These are phyloP conservation scores for Phallus indusiatus DNA, from an alignment of 768 basidiomycete genomes.

Conservation along the genomic window DNA sequence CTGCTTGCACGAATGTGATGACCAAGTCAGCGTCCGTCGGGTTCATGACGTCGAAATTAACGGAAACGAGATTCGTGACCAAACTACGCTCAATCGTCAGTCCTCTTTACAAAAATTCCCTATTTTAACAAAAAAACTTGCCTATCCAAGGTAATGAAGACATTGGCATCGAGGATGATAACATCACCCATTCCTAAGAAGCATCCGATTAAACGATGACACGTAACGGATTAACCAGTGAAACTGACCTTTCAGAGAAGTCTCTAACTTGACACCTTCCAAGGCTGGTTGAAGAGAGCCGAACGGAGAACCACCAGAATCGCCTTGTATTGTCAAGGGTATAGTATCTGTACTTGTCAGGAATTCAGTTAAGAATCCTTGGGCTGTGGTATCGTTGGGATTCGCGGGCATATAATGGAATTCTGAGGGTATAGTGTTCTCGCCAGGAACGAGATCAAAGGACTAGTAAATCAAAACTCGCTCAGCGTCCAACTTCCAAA, in stretches of 20 bases:
- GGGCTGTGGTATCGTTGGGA: slow-evolving; percentile 57
- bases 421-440: slow-evolving; percentile 42
- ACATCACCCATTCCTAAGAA: slow-evolving; percentile 9
- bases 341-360: slow-evolving; percentile 42
- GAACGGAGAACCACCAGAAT: slow-evolving; percentile 51
- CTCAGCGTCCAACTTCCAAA: background rate
- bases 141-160: slow-evolving; percentile 39
- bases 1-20: slow-evolving; percentile 48
- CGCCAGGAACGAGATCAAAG: slow-evolving; percentile 50
- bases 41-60: slow-evolving; percentile 56
- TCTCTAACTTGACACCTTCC: slow-evolving; percentile 39
- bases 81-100: slow-evolving; percentile 22
- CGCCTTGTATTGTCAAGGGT: slow-evolving; percentile 50
- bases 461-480: slow-evolving; percentile 24
- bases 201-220: background rate
- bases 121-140: background rate
- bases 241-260: slow-evolving; percentile 37
- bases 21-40: slow-evolving; percentile 49
- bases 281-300: slow-evolving; percentile 47
- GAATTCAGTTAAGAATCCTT: slow-evolving; percentile 50
- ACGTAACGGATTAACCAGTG: background rate
- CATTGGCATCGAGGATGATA: slow-evolving; percentile 49
- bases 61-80: slow-evolving; percentile 37
- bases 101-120: background rate
- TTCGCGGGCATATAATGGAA: slow-evolving; percentile 61